Percentiles rank a stretch among this genome's conserved stretches.
Conservation (phyloP, 306 rosid genomes). For the Cajanus cajan region DNA sequence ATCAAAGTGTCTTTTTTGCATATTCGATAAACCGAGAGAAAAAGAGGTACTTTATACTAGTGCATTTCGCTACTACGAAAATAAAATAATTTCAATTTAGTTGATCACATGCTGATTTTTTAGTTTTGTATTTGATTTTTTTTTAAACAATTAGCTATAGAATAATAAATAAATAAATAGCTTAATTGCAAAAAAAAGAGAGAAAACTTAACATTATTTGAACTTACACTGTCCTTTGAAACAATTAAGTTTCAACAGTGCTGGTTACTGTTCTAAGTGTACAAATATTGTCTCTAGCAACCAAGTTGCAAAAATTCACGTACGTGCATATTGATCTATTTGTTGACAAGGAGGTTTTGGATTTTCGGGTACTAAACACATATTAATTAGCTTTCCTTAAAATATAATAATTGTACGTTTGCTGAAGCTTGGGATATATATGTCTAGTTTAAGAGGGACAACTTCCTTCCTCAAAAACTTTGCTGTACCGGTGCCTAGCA, state of each 20-base stretch:
- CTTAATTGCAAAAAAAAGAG: not conserved
- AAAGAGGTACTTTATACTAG: too few species aligned
- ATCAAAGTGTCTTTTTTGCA: too few species aligned
- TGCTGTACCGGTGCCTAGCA: not conserved
- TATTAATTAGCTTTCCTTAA: not conserved
- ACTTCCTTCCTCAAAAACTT: not conserved
- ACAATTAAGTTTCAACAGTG: not conserved
- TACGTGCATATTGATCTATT: too few species aligned
- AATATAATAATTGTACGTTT: not conserved
- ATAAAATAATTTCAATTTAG: too few species aligned
- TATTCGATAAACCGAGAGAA: too few species aligned
- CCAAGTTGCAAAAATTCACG: not conserved
- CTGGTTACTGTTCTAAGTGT: not conserved
- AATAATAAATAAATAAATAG: not conserved
- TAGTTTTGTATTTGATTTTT: too few species aligned
- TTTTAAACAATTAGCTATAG: too few species aligned
- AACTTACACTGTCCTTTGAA: not conserved
- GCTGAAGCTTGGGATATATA: not conserved
- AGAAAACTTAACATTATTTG: not conserved
- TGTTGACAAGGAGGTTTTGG: not conserved
- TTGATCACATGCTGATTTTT: too few species aligned
- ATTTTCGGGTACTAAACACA: not conserved
- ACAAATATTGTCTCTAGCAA: not conserved
- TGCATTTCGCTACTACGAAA: too few species aligned
- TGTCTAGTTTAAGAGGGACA: not conserved